A percentile compares a stretch with the other conserved stretches of the same genome.
phyloP scores from a whole-genome alignment of 1,284 basidiomycete species.

The Papiliotrema flavescens region DNA sequence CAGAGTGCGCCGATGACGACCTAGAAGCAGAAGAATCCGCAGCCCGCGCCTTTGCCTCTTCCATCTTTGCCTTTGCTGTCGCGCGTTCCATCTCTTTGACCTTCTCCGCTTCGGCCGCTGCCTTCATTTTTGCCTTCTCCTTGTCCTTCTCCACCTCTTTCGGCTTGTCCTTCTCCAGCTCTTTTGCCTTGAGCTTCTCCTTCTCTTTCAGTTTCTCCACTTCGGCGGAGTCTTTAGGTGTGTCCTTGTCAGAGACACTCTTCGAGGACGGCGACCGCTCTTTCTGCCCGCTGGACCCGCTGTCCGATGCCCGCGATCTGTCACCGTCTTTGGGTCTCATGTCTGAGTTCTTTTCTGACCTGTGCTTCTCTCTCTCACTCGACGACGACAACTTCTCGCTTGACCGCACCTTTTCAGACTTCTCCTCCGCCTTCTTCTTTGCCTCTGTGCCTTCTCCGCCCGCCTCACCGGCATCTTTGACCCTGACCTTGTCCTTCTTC shows the following conservation, averaged over 20 bases:
- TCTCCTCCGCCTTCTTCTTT: neutral
- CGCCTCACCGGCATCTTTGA: neutral
- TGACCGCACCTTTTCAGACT: too few species aligned
- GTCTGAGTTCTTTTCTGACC: too few species aligned
- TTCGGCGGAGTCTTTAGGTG: neutral
- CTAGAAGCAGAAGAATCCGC: neutral
- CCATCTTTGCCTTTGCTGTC: neutral
- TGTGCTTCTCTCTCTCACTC: too few species aligned
- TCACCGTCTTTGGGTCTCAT: too few species aligned
- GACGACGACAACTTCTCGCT: too few species aligned
- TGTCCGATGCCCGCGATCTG: neutral
- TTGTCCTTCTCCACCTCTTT: neutral
- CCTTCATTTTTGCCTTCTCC: neutral
- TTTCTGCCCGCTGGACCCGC: too few species aligned
- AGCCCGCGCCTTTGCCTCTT: neutral
- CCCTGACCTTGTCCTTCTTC: neutral
- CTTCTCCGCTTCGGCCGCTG: neutral
- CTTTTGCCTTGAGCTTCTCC: conserved; percentile 6
- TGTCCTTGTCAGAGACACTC: neutral
- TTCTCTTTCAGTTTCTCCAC: conserved; percentile 1
- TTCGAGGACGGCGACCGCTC: too few species aligned
- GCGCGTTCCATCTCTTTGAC: neutral
- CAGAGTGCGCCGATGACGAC: neutral
- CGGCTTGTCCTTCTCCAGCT: conserved; percentile 7
- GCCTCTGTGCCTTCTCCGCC: neutral